Percentiles rank a stretch among this genome's conserved stretches.
Conservation (phyloP, 495 filamentous ascomycete species). For the Chaetomium cochliodes region DNA sequence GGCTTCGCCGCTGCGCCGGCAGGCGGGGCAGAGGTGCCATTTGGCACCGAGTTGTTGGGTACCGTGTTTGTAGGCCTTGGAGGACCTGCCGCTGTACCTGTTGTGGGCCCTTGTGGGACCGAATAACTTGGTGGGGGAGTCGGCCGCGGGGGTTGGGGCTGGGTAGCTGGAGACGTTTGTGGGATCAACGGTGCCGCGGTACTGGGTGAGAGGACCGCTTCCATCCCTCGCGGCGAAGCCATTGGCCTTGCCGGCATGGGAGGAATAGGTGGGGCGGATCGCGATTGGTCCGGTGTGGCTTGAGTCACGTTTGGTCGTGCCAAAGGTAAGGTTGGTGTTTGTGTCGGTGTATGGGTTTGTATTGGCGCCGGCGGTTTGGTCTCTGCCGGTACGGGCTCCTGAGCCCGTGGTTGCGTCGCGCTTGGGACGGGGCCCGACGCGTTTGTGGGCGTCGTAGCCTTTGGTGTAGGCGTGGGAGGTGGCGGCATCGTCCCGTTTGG, state of each 20-base stretch:
- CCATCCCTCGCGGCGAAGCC: slow-evolving; percentile 36
- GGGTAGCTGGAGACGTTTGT: slow-evolving; percentile 7
- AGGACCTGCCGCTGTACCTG: slow-evolving; percentile 2
- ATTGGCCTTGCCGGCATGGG: slow-evolving; percentile 30
- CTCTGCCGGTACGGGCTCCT: slow-evolving; percentile 21
- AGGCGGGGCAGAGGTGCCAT: slow-evolving; percentile 32
- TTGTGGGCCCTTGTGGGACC: slow-evolving; percentile 7
- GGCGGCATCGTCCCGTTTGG: slow-evolving; percentile 58
- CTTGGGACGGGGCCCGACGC: slow-evolving; percentile 11
- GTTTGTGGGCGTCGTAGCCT: slow-evolving; percentile 33
- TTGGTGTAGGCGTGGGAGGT: slow-evolving; percentile 49
- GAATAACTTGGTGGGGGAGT: slow-evolving; percentile 9
- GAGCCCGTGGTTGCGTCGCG: slow-evolving; percentile 18
- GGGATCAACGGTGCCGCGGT: slow-evolving; percentile 16
- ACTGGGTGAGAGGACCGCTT: slow-evolving; percentile 32
- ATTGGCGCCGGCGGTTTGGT: slow-evolving; percentile 19
- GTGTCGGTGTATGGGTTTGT: slow-evolving; percentile 27
- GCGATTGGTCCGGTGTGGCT: slow-evolving; percentile 33
- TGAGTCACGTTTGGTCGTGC: slow-evolving; percentile 8
- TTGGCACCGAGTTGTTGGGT: slow-evolving; percentile 24
- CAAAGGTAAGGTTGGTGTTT: slow-evolving; percentile 12
- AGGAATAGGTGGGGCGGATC: slow-evolving; percentile 37
- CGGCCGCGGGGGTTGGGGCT: slow-evolving; percentile 14
- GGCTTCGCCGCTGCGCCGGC: slow-evolving; percentile 30
- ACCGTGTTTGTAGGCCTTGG: slow-evolving; percentile 19